Conservation (phyloP, 2,329 filamentous ascomycete genomes). For the Spiromastix sp. region DNA sequence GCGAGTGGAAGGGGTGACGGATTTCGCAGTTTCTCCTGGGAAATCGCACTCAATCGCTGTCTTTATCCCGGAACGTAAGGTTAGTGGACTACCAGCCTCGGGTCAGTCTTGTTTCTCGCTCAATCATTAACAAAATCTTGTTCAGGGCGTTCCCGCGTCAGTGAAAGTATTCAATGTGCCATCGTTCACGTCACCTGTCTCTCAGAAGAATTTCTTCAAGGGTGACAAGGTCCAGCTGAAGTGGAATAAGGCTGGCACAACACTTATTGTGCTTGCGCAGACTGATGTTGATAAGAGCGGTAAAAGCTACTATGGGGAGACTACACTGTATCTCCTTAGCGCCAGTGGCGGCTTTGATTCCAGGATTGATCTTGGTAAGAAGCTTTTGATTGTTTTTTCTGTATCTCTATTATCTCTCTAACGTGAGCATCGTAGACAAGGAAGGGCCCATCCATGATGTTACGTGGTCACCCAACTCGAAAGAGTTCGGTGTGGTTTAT, state of each 20-base stretch:
- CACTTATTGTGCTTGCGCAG: slow-evolving; percentile 86
- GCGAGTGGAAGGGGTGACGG: slow-evolving; percentile 76
- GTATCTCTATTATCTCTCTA: not conserved
- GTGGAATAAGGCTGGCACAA: slow-evolving; percentile 90
- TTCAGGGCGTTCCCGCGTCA: slow-evolving; percentile 80
- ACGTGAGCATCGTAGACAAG: slow-evolving; percentile 54
- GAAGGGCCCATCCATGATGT: slow-evolving; percentile 97
- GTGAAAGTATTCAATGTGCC: slow-evolving; percentile 94
- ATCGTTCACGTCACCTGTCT: slow-evolving; percentile 69
- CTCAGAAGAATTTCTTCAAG: slow-evolving; percentile 99
- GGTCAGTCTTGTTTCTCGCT: slow-evolving; percentile 3
- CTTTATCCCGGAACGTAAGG: slow-evolving; percentile 93
- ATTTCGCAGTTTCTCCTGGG: slow-evolving; percentile 83
- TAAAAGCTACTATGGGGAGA: slow-evolving; percentile 99
- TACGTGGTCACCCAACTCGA: slow-evolving; percentile 94
- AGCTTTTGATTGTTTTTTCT: not conserved
- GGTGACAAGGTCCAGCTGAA: slow-evolving; percentile 97
- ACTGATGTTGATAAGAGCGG: slow-evolving; percentile 97
- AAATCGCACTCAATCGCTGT: slow-evolving; percentile 87
- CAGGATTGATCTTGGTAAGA: slow-evolving; percentile 61
- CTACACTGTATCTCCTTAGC: slow-evolving; percentile 88
- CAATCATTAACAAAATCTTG: slow-evolving; percentile 11
- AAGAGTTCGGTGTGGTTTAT: slow-evolving; percentile 95
- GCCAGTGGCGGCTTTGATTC: slow-evolving; percentile 88
- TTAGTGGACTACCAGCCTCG: slow-evolving; percentile 29